Conservation (phyloP, 106 monocot species). For the Chionographis japonica region DNA sequence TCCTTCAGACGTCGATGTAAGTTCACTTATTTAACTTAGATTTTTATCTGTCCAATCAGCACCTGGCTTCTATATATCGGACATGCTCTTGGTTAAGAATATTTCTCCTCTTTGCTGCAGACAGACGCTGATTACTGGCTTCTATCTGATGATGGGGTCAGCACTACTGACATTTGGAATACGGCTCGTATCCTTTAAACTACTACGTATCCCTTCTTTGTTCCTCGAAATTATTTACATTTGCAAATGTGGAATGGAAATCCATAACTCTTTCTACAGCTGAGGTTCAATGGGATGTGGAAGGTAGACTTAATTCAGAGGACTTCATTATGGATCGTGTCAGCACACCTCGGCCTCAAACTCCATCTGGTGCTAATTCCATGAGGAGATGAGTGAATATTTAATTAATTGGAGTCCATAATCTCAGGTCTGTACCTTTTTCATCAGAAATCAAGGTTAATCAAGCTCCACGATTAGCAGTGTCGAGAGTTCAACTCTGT, state of each 20-base stretch:
- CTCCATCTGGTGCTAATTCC: conserved; percentile 7
- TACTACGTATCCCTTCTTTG: not conserved
- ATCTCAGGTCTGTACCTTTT: too few relatives aligned
- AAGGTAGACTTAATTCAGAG: conserved; percentile 21
- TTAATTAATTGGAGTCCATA: too few relatives aligned
- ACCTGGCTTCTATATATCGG: too few relatives aligned
- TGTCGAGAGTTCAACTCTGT: too few relatives aligned
- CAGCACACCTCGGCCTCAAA: conserved; percentile 21
- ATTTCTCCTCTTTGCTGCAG: conserved; percentile 23
- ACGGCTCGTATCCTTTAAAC: conserved; percentile 39
- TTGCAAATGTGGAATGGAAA: not conserved
- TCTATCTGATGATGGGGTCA: conserved; percentile 48
- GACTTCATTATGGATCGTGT: conserved; percentile 11
- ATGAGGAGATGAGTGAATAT: not conserved
- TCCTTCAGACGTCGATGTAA: conserved; percentile 65
- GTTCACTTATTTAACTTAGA: not conserved
- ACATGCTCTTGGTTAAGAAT: too few relatives aligned
- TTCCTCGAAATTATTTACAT: not conserved
- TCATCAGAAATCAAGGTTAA: not conserved
- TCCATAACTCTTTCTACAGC: conserved; percentile 14
- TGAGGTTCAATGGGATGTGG: conserved; percentile 37
- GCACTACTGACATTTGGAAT: conserved; percentile 60
- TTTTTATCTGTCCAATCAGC: not conserved
- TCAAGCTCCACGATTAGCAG: too few relatives aligned
- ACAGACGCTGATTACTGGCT: conserved; percentile 70